Base-by-base conservation (phyloP, 2,329 filamentous ascomycete species). In the Trichoderma pleuroti region DNA sequence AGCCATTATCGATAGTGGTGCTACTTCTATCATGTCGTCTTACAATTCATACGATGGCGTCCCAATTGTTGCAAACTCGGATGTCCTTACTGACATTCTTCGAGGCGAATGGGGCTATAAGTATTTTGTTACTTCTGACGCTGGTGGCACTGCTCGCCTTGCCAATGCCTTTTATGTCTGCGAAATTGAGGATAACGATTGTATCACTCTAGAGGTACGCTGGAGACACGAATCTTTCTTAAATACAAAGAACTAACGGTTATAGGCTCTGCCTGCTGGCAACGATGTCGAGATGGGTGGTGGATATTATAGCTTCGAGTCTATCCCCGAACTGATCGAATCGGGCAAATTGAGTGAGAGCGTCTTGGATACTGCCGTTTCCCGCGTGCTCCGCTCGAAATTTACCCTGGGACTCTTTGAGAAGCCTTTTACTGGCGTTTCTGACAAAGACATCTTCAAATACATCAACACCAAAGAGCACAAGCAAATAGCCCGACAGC, bases 211-310 rank as follows among this genome's bases (percentile, higher is more conserved):
- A 24, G 63, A 66, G 63, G 63, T 66, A 56, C 7, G 63, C 24
- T 10, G 16, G 3, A n/a, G 12, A 28, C 4, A 1, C 5, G 10
- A 12, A 36, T 4, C 4, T 46, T 11, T 21, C 5, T 56, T 5
- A 2, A 3, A 16, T 14, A 21, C 14, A 7, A 21, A 21, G 14
- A 16, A 24, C 28, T 36, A 39, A 30, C 9, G 2, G 18, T 18
- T 21, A 30, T 36, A 66, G 63, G 63, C 63, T 56, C 46, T 66
- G 26, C 63, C 63, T 28, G 63, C 63, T 24, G 63, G 63, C 16
- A 66, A 66, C 32, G 63, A 66, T 26, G 63, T 66, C 21, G 63
- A 66, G 16, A 66, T 66, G 63, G 63, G 63, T 11, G 63, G 63
- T 21, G 63, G 63, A 30, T 66, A 66, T 39, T 66, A 56, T 10